These are phyloP conservation scores for Naegleria lovaniensis DNA, from an alignment of 208 protist genomes.

Conservation along the genomic window DNA sequence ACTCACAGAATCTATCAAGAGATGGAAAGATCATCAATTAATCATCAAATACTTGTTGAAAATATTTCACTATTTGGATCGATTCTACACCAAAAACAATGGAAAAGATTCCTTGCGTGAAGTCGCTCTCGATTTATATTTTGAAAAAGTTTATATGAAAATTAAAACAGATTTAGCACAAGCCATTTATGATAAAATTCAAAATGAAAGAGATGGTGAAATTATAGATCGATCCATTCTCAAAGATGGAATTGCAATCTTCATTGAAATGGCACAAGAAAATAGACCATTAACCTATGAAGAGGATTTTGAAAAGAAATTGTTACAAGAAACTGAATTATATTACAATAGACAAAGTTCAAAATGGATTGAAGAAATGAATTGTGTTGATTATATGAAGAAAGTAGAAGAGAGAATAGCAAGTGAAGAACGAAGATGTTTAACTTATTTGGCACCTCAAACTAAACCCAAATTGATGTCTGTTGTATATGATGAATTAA, in stretches of 20 bases:
- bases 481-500: constrained; percentile 54
- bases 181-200: not conserved
- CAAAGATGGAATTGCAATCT: not conserved
- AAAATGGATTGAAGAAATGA: not conserved
- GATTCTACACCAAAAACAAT: not conserved
- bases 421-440: constrained; percentile 55
- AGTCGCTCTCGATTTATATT: not conserved
- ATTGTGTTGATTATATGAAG: constrained; percentile 44
- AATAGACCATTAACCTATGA: not conserved
- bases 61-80: not conserved
- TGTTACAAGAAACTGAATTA: not conserved
- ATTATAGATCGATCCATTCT: not conserved
- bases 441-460: constrained; percentile 47
- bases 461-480: constrained; percentile 50
- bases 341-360: not conserved
- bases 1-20: not conserved
- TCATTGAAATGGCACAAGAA: constrained; percentile 3
- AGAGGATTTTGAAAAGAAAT: not conserved
- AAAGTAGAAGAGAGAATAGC: constrained; percentile 39
- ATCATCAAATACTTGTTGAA: not conserved
- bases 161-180: not conserved
- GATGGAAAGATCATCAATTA: constrained; percentile 9
- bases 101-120: not conserved
- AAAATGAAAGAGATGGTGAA: not conserved
- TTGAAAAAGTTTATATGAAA: not conserved